A percentile compares a stretch with the other conserved stretches of the same genome.
These are phyloP conservation scores for Diaporthe ilicicola DNA, from an alignment of 2,329 filamentous ascomycete genomes.

Conservation along the genomic window DNA sequence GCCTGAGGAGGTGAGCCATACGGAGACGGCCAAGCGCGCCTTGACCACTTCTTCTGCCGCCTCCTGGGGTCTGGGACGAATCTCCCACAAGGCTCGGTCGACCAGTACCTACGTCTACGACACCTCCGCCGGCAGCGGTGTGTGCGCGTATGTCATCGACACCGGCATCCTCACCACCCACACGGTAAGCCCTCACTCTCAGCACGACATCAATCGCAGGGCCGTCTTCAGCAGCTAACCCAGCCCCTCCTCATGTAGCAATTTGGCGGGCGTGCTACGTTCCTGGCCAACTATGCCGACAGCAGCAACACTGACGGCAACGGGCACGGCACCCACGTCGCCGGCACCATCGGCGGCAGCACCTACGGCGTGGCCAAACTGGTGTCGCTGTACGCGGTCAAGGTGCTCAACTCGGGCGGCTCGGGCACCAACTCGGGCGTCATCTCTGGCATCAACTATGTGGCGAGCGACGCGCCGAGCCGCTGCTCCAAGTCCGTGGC, in stretches of 20 bases:
- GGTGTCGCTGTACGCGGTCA: conserved; percentile 43
- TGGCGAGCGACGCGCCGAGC: conserved; percentile 4
- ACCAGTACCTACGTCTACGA: conserved; percentile 38
- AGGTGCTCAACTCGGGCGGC: conserved; percentile 39
- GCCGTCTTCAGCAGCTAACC: background rate
- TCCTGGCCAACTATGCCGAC: conserved; percentile 40
- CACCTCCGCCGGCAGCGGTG: conserved; percentile 36
- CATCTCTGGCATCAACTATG: conserved; percentile 38
- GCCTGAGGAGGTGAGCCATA: background rate
- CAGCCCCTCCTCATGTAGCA: conserved; percentile 17
- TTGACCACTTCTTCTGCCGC: conserved; percentile 15
- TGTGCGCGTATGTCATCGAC: conserved; percentile 55
- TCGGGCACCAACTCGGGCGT: conserved; percentile 29
- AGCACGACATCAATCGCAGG: background rate
- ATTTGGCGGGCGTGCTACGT: conserved; percentile 41
- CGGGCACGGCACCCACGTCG: conserved; percentile 45
- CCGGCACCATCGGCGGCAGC: conserved; percentile 42
- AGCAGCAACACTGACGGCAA: conserved; percentile 39
- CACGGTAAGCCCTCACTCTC: background rate
- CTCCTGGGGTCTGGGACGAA: conserved; percentile 41
- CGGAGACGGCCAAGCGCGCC: conserved; percentile 12
- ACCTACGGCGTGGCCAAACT: conserved; percentile 45
- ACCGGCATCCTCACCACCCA: conserved; percentile 52
- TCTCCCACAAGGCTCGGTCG: conserved; percentile 37
- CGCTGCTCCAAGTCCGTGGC: conserved; percentile 11